A percentile compares a stretch with the other conserved stretches of the same genome.
phyloP scores from a whole-genome alignment of 257 asterid species.

The Solanum pinnatisectum region DNA sequence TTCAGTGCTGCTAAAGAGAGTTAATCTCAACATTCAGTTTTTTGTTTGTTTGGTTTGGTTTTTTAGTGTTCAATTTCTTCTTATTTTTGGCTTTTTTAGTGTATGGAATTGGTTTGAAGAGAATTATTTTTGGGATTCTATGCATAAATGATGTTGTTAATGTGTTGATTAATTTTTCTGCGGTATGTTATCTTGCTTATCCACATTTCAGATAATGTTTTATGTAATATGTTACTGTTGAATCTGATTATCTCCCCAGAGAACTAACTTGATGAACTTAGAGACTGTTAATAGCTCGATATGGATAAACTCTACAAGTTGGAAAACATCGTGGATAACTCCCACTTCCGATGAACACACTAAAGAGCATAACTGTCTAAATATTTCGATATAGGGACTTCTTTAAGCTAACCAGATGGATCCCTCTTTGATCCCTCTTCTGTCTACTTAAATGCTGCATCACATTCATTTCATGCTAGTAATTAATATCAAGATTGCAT shows the following conservation, averaged over 20 bases:
- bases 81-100: not conserved
- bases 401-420: not conserved
- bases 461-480: not conserved
- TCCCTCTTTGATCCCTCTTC: not conserved
- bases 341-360: not conserved
- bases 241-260: not conserved
- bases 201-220: not conserved
- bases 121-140: not conserved
- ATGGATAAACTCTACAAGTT: not conserved
- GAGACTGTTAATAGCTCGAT: not conserved
- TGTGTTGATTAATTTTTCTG: not conserved
- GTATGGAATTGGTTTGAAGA: not conserved
- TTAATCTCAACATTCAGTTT: rapidly evolving
- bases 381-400: not conserved
- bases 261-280: too few species aligned
- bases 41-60: not conserved
- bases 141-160: not conserved
- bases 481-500: not conserved
- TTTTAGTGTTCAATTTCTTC: not conserved
- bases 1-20: not conserved
- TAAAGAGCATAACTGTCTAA: not conserved
- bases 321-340: not conserved
- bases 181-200: not conserved
- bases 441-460: not conserved
- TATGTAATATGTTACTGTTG: not conserved